Base-by-base conservation (phyloP, 306 rosid genomes). In the Sechiopsis laciniata region DNA sequence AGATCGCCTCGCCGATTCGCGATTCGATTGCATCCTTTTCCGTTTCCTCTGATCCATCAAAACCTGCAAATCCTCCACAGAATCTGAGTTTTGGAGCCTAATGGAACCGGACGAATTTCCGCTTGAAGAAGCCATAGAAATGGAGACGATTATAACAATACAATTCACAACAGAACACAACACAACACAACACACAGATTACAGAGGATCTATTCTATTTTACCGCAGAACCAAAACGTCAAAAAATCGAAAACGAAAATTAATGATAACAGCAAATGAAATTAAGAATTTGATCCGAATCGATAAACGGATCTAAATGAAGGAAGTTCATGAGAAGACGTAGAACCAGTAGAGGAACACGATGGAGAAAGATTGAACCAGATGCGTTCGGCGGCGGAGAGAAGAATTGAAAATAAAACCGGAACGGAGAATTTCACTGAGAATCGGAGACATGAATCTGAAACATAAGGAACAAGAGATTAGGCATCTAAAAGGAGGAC, bases 291-390 rank as follows among this genome's bases (percentile, higher is more conserved):
- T 1, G 29, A 26, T 32, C 48, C 13, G 21, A 62, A 62, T 8
- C 68, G 69, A 10, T 8, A 15, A 37, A 35, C 17, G 8, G 70
- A 64, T 42, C 55, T 45, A 42, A 21, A 15, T 60, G 20, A 14
- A 26, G 29, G 72, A 45, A 62, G 66, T 77, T 83, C 80, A 78
- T 85, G 97, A 92, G 40, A 92, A 92, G 35, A 88, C 97, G 65
- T 92, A 92, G 79, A 92, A 92, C 97, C 97, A 92, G 83, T 92
- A 85, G 40, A 92, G 96, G 81, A 92, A 92, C 17, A 90, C 87
- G 22, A 92, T 92, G 5, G 97, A 92, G 88, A 92, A 88, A 61
- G 97, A 92, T 78, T 92, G 97, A 84, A 90, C 96, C 22, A 92
- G 70, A 72, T 89, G 97, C 75, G 97, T 89, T 77, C 90, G 85